Evolutionary conservation across 169 alveolate genomes (phyloP).

Genomic region (Babesia sp.): DNA sequence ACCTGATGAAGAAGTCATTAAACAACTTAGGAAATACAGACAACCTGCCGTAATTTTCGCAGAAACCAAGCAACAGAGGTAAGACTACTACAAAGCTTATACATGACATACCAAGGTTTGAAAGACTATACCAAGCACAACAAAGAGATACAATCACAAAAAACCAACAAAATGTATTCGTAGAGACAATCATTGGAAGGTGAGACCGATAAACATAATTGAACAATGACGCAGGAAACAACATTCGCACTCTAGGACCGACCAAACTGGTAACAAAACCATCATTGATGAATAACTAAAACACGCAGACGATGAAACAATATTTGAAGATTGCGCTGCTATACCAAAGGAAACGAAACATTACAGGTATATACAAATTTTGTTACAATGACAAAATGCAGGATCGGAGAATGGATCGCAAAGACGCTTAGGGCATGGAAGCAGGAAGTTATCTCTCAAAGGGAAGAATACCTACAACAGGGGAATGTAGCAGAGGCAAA

Average conservation of each 20-base stretch:
- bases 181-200: conserved; percentile 18
- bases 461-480: conserved; percentile 10
- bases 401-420: conserved; percentile 43
- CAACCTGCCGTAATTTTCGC: conserved; percentile 52
- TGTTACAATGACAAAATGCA: neutral
- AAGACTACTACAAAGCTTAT: neutral
- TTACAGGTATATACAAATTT: conserved; percentile 8
- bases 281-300: neutral
- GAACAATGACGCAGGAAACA: conserved; percentile 2
- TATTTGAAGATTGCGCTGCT: conserved; percentile 6
- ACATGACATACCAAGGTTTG: neutral
- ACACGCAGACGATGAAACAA: neutral
- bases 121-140: conserved; percentile 12
- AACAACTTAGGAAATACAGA: conserved; percentile 17
- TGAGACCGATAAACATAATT: neutral
- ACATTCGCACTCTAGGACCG: neutral
- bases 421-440: conserved; percentile 22
- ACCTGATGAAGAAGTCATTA: conserved; percentile 28
- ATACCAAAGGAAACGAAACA: conserved; percentile 38
- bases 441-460: neutral
- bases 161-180: conserved; percentile 6
- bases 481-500: conserved; percentile 39
- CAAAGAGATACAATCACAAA: neutral
- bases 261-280: neutral
- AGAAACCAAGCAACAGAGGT: conserved; percentile 57